phyloP scores from a whole-genome alignment of 441 rosid genomes.

The Populus hybrid region DNA sequence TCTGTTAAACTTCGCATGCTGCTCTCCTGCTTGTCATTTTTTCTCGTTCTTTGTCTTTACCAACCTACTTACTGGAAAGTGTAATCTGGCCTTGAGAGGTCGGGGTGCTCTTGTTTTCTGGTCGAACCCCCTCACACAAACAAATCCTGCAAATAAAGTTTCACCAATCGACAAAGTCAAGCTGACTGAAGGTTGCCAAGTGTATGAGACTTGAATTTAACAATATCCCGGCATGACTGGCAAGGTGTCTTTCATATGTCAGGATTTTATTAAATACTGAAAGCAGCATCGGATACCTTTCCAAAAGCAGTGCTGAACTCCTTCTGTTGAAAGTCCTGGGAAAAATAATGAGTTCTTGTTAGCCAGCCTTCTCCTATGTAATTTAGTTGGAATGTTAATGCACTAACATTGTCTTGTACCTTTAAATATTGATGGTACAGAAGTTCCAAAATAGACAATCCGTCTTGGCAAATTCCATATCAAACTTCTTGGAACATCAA shows the following conservation, averaged over 20 bases:
- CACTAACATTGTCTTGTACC: constrained; percentile 39
- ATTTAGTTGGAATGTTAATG: not conserved
- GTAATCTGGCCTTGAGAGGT: constrained; percentile 75
- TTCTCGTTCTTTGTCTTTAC: constrained; percentile 36
- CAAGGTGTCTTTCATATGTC: not conserved
- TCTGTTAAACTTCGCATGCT: constrained; percentile 22
- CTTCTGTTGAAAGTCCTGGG: constrained; percentile 76
- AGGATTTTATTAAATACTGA: constrained; percentile 8
- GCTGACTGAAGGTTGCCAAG: constrained; percentile 2
- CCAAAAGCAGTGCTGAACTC: constrained; percentile 87
- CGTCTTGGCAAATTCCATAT: constrained; percentile 87
- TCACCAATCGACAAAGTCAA: constrained; percentile 5
- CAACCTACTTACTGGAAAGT: constrained; percentile 67
- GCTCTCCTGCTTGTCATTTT: constrained; percentile 12
- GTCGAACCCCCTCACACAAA: constrained; percentile 94
- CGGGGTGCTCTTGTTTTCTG: constrained; percentile 69
- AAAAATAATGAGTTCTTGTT: constrained; percentile 19
- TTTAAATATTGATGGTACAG: constrained; percentile 83
- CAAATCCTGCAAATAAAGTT: constrained; percentile 63
- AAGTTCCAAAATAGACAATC: constrained; percentile 87
- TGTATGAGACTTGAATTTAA: not conserved
- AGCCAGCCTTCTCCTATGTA: constrained; percentile 21
- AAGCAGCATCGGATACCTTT: constrained; percentile 51
- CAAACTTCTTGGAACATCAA: constrained; percentile 75
- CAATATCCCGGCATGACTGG: not conserved